Conservation (phyloP, 306 rosid genomes). For the Carpinus viminea region DNA sequence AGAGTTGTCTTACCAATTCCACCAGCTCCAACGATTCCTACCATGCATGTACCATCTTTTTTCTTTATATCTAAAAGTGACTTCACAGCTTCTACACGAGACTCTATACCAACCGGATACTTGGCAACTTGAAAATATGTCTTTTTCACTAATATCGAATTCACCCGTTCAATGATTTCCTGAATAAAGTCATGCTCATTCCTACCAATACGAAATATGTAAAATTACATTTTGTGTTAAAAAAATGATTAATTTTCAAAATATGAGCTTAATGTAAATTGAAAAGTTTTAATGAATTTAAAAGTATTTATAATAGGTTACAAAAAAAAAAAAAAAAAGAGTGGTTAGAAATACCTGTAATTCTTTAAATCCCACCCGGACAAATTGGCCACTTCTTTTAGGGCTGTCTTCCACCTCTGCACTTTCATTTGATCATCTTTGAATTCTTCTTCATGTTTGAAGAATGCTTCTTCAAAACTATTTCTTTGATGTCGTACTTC, state of each 20-base stretch:
- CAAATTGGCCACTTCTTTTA: not conserved
- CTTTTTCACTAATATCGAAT: not conserved
- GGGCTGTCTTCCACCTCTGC: not conserved
- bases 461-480: not conserved
- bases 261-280: no score
- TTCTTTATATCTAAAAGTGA: not conserved
- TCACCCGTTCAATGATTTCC: not conserved
- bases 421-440: not conserved
- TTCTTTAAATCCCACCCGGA: not conserved
- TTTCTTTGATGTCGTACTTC: not conserved
- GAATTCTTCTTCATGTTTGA: not conserved
- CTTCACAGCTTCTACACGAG: not conserved
- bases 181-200: not conserved
- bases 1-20: constrained; percentile 44
- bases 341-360: not conserved
- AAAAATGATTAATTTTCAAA: no score
- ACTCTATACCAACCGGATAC: constrained; percentile 28
- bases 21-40: constrained; percentile 37
- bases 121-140: not conserved
- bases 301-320: no score
- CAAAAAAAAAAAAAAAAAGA: no score
- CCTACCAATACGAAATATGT: not conserved
- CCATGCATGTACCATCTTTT: constrained; percentile 17
- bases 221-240: no score
- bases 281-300: no score